Base-by-base conservation (phyloP, 73 alveolate species). In the Blepharisma stoltei region DNA sequence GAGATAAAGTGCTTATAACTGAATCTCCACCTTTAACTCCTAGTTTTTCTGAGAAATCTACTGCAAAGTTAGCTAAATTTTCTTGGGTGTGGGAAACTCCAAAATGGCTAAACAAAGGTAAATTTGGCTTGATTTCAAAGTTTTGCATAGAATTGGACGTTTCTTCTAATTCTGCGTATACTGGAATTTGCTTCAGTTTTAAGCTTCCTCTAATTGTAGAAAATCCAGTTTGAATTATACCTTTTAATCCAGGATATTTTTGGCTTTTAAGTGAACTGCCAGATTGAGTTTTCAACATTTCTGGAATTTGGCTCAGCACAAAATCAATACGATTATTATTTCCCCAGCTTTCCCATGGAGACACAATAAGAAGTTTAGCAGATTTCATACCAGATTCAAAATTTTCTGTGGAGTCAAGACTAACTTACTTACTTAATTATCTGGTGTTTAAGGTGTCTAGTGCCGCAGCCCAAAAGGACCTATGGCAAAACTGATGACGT, bases 161-260 rank as follows among this genome's bases (percentile, higher is more conserved):
- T 32, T 32, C 41, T 32, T 32, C 41, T 32, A 32, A 32, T 32
- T 38, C 73, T 14, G 14, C 23, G 47, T 60, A 60, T 18, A 60
- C 73, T 18, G 73, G 73, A 20, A 60, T 60, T 18, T n/a, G 11
- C 23, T 60, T 60, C 49, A 60, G 4, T 25, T 60, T 60, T 14
- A 14, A 60, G 23, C 46, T 60, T 9, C 73, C 73, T 20, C 73
- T n/a, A 25, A 60, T 60, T 60, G 73, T 60, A n/a, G 37, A 18
- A 5, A 60, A 60, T 9, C 73, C 45, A 14, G 73, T 18, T 38
- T 60, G 73, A 38, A 60, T 60, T 8, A 60, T 14, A 38, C 23
- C 14, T 38, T 60, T 60, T 14, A 38, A 8, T 5, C 18, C 23
- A 25, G 11, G 49, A 60, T n/a, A 25, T 9, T n/a, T 14, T 32